A percentile compares a stretch with the other conserved stretches of the same genome.
These are phyloP conservation scores for Fragaria vesca DNA, from an alignment of 306 rosid genomes.

Conservation along the genomic window DNA sequence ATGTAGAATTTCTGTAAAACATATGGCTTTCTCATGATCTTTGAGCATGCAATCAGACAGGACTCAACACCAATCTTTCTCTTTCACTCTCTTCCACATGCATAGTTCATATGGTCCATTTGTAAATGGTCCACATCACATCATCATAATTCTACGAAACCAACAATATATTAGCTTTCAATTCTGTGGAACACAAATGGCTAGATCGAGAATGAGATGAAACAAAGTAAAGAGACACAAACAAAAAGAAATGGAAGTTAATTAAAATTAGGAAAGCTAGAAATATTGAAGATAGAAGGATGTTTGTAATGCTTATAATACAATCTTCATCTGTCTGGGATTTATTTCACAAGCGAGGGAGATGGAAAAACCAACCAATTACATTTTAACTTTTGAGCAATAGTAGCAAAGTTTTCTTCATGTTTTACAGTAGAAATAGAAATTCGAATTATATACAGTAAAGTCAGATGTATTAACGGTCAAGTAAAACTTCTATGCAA, in stretches of 20 bases:
- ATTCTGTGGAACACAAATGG: conserved; percentile 9
- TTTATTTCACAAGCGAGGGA: too few relatives aligned
- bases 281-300: background rate
- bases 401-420: background rate
- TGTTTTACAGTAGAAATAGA: background rate
- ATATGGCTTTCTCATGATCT: background rate
- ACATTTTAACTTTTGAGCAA: background rate
- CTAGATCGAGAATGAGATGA: background rate
- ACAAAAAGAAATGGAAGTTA: background rate
- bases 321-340: too few relatives aligned
- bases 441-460: too few relatives aligned
- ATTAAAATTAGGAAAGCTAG: background rate
- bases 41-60: conserved; percentile 2
- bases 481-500: too few relatives aligned
- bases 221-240: background rate
- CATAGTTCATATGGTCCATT: conserved; percentile 22
- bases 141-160: conserved; percentile 14
- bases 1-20: background rate
- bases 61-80: background rate
- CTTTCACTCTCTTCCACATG: conserved; percentile 3
- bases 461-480: too few relatives aligned
- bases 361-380: too few relatives aligned
- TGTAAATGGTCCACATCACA: conserved; percentile 23
- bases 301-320: background rate
- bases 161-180: background rate